Evolutionary conservation across 78 protist genomes (phyloP).

Genomic region (Dictyostelium firmibasis): DNA sequence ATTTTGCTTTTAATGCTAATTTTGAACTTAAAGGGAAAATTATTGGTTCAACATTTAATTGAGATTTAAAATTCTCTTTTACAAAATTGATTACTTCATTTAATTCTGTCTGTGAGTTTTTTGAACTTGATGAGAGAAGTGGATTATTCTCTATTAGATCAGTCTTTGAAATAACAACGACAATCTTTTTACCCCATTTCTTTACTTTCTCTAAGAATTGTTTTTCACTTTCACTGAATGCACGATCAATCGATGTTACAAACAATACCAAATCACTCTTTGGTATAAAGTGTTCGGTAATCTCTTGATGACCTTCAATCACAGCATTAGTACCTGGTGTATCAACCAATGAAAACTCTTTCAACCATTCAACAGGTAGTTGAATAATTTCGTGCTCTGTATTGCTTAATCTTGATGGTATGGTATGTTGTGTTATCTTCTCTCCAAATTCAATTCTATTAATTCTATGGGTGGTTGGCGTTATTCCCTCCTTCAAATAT

Average conservation of each 20-base stretch:
- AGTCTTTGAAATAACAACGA: constrained; percentile 72
- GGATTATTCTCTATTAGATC: constrained; percentile 78
- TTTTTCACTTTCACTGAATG: constrained; percentile 80
- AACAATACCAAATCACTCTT: constrained; percentile 77
- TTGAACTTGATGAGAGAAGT: constrained; percentile 4
- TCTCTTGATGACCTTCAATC: constrained; percentile 75
- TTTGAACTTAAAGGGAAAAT: constrained; percentile 76
- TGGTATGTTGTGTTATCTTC: not conserved
- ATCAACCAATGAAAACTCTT: constrained; percentile 79
- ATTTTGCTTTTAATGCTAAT: constrained; percentile 74
- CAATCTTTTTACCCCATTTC: constrained; percentile 82
- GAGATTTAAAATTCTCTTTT: constrained; percentile 38
- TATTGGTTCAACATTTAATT: constrained; percentile 53
- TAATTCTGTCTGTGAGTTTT: constrained; percentile 34
- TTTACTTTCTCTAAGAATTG: constrained; percentile 42
- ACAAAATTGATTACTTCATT: constrained; percentile 69
- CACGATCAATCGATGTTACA: constrained; percentile 79
- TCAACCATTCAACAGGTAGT: constrained; percentile 82
- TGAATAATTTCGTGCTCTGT: constrained; percentile 46
- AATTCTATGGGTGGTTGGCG: constrained; percentile 82
- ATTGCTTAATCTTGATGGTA: not conserved
- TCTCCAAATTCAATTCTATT: constrained; percentile 74
- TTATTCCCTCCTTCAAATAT: constrained; percentile 81
- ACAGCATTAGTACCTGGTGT: constrained; percentile 89
- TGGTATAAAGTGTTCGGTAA: constrained; percentile 85